Conservation (phyloP, 495 filamentous ascomycete genomes). For the Lichina pygmaea region DNA sequence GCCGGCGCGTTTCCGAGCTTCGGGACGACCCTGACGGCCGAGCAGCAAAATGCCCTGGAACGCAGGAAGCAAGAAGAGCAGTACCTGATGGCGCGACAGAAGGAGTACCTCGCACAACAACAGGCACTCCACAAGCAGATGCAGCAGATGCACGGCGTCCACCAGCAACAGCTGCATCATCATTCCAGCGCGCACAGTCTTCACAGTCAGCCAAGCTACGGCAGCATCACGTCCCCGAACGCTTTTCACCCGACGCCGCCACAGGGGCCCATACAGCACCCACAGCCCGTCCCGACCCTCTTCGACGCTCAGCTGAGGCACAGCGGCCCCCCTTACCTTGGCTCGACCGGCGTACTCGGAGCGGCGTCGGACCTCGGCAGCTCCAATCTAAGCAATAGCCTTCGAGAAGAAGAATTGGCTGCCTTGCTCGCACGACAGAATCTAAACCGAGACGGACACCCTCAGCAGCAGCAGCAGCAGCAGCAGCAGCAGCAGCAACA, state of each 20-base stretch:
- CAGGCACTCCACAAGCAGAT: slow-evolving; percentile 55
- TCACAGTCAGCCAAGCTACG: slow-evolving; percentile 85
- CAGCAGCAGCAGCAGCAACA: slow-evolving; percentile 20
- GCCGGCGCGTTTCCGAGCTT: slow-evolving; percentile 87
- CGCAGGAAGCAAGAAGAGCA: slow-evolving; percentile 94
- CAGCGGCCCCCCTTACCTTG: slow-evolving; percentile 2
- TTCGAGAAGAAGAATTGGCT: slow-evolving; percentile 31
- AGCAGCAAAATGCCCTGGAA: slow-evolving; percentile 92
- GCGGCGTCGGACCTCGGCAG: no score
- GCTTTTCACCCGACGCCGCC: slow-evolving; percentile 46
- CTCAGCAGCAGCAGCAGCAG: slow-evolving; percentile 21
- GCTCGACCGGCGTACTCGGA: slow-evolving; percentile 22
- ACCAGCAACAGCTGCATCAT: slow-evolving; percentile 46
- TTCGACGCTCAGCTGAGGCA: slow-evolving; percentile 24
- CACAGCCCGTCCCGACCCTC: slow-evolving; percentile 33
- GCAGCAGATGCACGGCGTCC: slow-evolving; percentile 28
- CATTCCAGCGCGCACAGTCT: slow-evolving; percentile 84
- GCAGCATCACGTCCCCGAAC: slow-evolving; percentile 69
- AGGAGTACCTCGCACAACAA: slow-evolving; percentile 75
- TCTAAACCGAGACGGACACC: slow-evolving; percentile 20
- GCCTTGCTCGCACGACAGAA: slow-evolving; percentile 32
- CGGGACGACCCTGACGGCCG: slow-evolving; percentile 87
- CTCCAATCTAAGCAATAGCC: slow-evolving; percentile 4
- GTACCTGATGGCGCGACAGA: slow-evolving; percentile 80
- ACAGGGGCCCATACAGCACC: slow-evolving; percentile 35